Conservation (phyloP, 768 basidiomycete genomes). For the Amanita exitialis region DNA sequence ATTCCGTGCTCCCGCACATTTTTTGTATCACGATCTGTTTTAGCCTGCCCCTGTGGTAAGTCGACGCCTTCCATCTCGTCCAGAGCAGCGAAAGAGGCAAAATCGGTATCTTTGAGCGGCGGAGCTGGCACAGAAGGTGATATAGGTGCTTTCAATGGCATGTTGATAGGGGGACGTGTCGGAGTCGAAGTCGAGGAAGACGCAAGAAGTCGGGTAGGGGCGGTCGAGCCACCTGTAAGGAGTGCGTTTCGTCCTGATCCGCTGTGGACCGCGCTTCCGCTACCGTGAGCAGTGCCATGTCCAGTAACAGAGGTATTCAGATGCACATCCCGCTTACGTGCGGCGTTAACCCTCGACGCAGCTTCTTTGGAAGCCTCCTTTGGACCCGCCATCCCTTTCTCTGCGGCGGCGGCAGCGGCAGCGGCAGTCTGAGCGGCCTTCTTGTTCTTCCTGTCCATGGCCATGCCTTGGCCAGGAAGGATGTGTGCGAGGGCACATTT, state of each 20-base stretch:
- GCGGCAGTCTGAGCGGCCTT: conserved; percentile 73
- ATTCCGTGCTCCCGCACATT: not conserved
- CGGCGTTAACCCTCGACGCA: conserved; percentile 15
- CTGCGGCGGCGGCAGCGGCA: conserved; percentile 30
- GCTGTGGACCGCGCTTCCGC: conserved; percentile 10
- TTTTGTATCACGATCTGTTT: conserved; percentile 3
- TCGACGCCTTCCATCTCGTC: conserved; percentile 45
- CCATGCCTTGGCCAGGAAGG: conserved; percentile 87
- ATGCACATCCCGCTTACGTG: conserved; percentile 23
- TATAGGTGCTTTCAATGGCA: conserved; percentile 55
- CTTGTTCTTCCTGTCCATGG: conserved; percentile 98
- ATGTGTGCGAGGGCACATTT: conserved; percentile 94
- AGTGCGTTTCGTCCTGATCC: conserved; percentile 24
- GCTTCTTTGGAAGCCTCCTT: conserved; percentile 14
- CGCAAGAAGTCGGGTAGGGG: conserved; percentile 43
- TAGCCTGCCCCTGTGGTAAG: conserved; percentile 33
- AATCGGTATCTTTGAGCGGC: conserved; percentile 65
- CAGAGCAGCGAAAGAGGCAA: conserved; percentile 56
- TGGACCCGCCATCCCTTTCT: conserved; percentile 18
- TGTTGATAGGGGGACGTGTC: conserved; percentile 34
- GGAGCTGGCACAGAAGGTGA: conserved; percentile 76
- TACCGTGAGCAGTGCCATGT: conserved; percentile 24
- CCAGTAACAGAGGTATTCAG: conserved; percentile 11
- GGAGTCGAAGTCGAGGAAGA: conserved; percentile 20
- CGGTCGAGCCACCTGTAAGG: conserved; percentile 50